phyloP scores from a whole-genome alignment of 2,329 filamentous ascomycete genomes.

The Mariannaea elegans region DNA sequence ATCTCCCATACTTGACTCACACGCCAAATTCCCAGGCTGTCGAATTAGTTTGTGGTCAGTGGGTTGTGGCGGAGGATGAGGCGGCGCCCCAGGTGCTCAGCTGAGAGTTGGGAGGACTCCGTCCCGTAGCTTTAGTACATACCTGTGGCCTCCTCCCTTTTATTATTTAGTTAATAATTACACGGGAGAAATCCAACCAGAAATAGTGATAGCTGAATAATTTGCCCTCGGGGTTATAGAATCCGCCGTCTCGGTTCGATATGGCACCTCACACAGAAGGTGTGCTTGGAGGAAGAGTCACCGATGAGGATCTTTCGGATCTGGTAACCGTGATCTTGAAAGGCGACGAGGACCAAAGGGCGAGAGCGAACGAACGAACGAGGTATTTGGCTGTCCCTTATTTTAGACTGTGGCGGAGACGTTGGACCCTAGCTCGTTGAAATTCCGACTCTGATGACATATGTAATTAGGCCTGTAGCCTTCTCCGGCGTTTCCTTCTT shows the following conservation, averaged over 20 bases:
- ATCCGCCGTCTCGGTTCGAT: no score
- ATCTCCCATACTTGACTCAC: neutral
- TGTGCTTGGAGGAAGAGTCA: no score
- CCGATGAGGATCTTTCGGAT: no score
- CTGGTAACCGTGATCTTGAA: neutral
- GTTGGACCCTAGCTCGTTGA: neutral
- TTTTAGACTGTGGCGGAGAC: constrained; percentile 8
- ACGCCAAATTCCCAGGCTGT: neutral
- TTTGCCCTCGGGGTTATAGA: no score
- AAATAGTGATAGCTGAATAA: no score
- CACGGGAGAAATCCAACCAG: no score
- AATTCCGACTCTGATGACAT: neutral
- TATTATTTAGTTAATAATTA: no score
- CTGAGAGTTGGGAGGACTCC: neutral
- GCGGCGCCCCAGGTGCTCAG: neutral
- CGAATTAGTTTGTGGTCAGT: neutral
- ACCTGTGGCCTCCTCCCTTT: no score
- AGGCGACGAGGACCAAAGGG: neutral
- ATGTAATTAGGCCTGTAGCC: neutral
- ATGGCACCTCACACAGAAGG: no score
- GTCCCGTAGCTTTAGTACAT: no score
- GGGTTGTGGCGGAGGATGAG: constrained; percentile 10
- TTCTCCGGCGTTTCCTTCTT: neutral
- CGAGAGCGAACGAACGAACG: neutral
- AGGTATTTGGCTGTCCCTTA: neutral